Conservation (phyloP, 2,329 filamentous ascomycete genomes). For the Microsporum canis region DNA sequence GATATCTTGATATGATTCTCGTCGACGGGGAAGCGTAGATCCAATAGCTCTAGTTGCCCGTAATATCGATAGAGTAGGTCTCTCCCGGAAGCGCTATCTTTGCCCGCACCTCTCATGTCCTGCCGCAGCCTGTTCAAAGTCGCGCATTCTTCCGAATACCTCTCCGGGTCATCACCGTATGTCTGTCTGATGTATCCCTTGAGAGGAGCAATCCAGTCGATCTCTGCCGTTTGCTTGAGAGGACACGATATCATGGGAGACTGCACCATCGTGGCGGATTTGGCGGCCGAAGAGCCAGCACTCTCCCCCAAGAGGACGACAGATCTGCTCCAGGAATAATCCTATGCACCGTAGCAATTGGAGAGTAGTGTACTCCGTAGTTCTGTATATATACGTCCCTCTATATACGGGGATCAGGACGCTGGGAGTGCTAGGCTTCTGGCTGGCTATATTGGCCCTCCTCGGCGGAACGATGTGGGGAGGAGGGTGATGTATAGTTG, state of each 20-base stretch:
- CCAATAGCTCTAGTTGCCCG: slow-evolving; percentile 86
- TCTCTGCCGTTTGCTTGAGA: slow-evolving; percentile 88
- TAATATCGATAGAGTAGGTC: slow-evolving; percentile 96
- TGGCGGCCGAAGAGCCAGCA: background rate
- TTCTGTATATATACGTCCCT: background rate
- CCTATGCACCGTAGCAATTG: background rate
- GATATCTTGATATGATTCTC: slow-evolving; percentile 99
- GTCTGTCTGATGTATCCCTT: slow-evolving; percentile 88
- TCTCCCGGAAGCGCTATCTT: slow-evolving; percentile 85
- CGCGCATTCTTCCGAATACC: slow-evolving; percentile 88
- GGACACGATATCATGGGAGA: slow-evolving; percentile 92
- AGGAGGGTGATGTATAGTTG: background rate
- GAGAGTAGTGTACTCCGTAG: background rate
- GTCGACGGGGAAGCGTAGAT: slow-evolving; percentile 90
- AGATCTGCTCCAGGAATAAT: background rate
- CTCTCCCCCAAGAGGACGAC: background rate
- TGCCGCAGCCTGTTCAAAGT: slow-evolving; percentile 90
- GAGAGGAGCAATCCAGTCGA: slow-evolving; percentile 89
- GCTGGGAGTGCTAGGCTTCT: background rate
- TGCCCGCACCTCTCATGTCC: slow-evolving; percentile 95
- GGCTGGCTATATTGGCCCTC: background rate
- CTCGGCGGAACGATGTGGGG: background rate
- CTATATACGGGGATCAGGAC: background rate
- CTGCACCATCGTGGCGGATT: slow-evolving; percentile 54
- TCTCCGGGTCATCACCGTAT: slow-evolving; percentile 92